Evolutionary conservation across 2,329 filamentous ascomycete genomes (phyloP), one percentile per base, ranked within the genome.

Genomic region (Aciculosporium take): DNA sequence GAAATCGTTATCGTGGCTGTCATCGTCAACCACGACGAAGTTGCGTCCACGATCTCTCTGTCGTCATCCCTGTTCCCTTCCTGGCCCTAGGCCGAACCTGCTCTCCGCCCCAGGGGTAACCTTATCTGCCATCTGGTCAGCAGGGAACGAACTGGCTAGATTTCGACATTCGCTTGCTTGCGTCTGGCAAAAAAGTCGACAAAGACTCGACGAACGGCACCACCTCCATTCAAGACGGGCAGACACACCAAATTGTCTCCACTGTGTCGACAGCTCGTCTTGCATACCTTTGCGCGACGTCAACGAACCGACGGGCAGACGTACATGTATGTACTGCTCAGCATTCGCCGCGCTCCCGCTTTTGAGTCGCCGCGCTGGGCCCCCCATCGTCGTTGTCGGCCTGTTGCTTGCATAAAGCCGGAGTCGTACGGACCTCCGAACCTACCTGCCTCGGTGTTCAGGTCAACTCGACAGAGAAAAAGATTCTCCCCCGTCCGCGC

Each of bases 251-350:
- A 17, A 18, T 28, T 24, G 31, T n/a, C 48, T 37, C 42, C 45
- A 41, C 49, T 44, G 36, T 41, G 41, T 45, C 48, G 49, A 49
- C 49, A 51, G 43, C 46, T 51, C 49, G 50, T 40, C 48, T 45
- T 47, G 49, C 48, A 51, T 43, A 39, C 40, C 40, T 39, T 38
- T 20, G 40, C 44, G 36, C 43, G 7, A 37, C 40, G 17, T 38
- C 31, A 28, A 40, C 25, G n/a, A 36, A 32, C 17, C 25, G 33
- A 39, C 42, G 29, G 17, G 31, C 33, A 27, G 31, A 35, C 3
- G 15, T n/a, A 31, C 29, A n/a, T n/a, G n/a, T n/a, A n/a, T 7
- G n/a, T 7, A 39, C 25, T 27, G 21, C 30, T 29, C 27, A 25
- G 30, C 15, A 31, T 25, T 23, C 28, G 12, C 23, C 23, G 7